Base-by-base conservation (phyloP, 2,329 filamentous ascomycete species). In the Ophiostoma sp. region DNA sequence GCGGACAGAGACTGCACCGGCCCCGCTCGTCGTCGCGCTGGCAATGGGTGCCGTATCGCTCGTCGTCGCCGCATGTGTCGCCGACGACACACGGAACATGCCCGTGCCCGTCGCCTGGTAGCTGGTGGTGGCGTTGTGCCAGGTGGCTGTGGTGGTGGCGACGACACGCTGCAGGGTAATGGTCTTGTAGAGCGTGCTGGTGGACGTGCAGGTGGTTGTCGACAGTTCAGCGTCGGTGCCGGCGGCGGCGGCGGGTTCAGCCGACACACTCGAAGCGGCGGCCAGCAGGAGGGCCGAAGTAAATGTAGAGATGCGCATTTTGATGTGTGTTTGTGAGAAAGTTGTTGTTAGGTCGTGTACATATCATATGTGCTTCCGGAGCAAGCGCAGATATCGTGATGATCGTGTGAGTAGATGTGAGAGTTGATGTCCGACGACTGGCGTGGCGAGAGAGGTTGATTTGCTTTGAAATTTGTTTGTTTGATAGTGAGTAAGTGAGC, bases 131-230 rank as follows among this genome's bases (percentile, higher is more conserved):
- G 78, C 76, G 75, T 82, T 83, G 79, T 79, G 78, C 77, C 80
- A 81, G 72, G 77, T 78, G 6, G 79, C 77, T 70, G 81, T 83
- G 66, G 82, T 80, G 70, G 81, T 82, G 73, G 81, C 77, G 72
- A 77, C 48, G 42, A 72, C 22, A n/a, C 80, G 78, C 63, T 80
- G 81, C 74, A 82, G 78, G 52, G 82, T 84, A 77, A 85, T 78
- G 39, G 85, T 83, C 78, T 82, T 79, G 69, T 84, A 83, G 75
- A 89, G 84, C 69, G 84, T 88, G 79, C 87, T 78, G 66, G 84
- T 86, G 73, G 83, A 82, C 61, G 87, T 89, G 28, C 83, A 83
- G 25, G 87, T 89, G 68, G 82, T 82, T 31, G 85, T 87, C 22
- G 85, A 83, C 59, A 84, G 83, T 31, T 78, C 42, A 6, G 64